phyloP scores from a whole-genome alignment of 2,329 filamentous ascomycete genomes.

The Colletotrichum ledebouriae region DNA sequence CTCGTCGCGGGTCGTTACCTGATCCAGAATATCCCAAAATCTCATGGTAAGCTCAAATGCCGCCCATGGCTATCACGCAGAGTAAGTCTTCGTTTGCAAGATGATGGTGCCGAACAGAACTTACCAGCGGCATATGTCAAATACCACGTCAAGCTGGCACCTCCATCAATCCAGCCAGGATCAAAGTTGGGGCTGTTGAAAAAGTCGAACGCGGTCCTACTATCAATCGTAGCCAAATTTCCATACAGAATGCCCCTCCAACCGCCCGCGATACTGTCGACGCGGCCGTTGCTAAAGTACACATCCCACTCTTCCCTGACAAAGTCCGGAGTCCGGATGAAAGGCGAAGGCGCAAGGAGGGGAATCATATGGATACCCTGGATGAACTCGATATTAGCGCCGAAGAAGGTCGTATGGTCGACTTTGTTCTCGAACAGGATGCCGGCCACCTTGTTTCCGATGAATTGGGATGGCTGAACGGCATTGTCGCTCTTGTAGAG shows the following conservation, averaged over 20 bases:
- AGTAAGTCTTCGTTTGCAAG: conserved; percentile 22
- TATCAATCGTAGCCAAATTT: conserved; percentile 84
- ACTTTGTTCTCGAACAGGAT: conserved; percentile 95
- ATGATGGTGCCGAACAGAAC: conserved; percentile 47
- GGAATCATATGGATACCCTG: conserved; percentile 88
- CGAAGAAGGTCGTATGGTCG: conserved; percentile 93
- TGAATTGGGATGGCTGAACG: conserved; percentile 80
- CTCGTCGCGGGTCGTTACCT: conserved; percentile 13
- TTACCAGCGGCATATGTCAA: conserved; percentile 82
- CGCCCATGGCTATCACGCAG: conserved; percentile 44
- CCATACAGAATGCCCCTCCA: conserved; percentile 90
- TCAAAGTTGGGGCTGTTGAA: conserved; percentile 78
- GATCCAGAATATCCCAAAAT: not conserved
- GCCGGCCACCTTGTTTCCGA: conserved; percentile 80
- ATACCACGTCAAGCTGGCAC: conserved; percentile 88
- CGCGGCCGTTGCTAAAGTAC: conserved; percentile 79
- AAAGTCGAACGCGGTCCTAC: conserved; percentile 78
- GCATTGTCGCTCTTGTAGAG: conserved; percentile 79
- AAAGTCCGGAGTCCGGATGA: conserved; percentile 76
- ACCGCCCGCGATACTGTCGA: conserved; percentile 75
- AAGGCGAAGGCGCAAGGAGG: conserved; percentile 75
- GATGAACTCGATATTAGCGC: conserved; percentile 77
- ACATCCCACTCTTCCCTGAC: conserved; percentile 86
- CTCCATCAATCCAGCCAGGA: conserved; percentile 80
- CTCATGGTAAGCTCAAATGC: not conserved